Evolutionary conservation across 176 grass and related monocot species (phyloP), one percentile per base, ranked within the genome.

Genomic region (Aegilops umbellulata): DNA sequence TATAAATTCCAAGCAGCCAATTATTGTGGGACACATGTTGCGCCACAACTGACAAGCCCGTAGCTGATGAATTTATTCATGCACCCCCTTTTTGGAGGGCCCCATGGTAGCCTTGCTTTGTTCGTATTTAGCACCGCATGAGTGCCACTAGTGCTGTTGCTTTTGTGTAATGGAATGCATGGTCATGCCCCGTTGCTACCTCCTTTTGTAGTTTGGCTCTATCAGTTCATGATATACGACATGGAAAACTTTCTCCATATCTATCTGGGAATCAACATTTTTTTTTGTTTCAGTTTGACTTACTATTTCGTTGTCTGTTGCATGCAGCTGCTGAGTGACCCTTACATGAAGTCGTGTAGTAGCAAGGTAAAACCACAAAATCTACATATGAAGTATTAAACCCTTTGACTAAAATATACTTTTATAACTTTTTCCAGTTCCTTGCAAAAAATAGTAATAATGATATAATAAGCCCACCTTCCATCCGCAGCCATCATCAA

Each of bases 311-410:
- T 32, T 78, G 8, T 66, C 61, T 81, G 15, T 36, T 87, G 80
- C 91, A 98, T 89, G 85, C 91, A 98, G 95, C 85, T 98, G 65
- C 88, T 98, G 49, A 95, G 95, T 85, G 93, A 98, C 49, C 91
- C 95, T 74, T 98, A 92, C 88, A 87, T 98, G 87, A 95, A 92
- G 90, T 89, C 95, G 58, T 84, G 91, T 55, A 85, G 80, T 51
- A 89, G 82, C 77, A 95, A 90, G 91, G 91, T 91, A 85, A 77
- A 77, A 35, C 31, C 41, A 46, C 16, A 53, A 77, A 85, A 70
- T 24, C 55, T 22, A 61, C 2, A 26, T 61, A 23, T 22, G 12
- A 7, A n/a, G 4, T n/a, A 23, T 35, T 70, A 42, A 42, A 42
- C 39, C n/a, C 34, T 39, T 11, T 30, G 34, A n/a, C 32, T 35